A percentile compares a stretch with the other conserved stretches of the same genome.
Conservation (phyloP, 352 stramenopile species). For the Phytophthora colocasiae region DNA sequence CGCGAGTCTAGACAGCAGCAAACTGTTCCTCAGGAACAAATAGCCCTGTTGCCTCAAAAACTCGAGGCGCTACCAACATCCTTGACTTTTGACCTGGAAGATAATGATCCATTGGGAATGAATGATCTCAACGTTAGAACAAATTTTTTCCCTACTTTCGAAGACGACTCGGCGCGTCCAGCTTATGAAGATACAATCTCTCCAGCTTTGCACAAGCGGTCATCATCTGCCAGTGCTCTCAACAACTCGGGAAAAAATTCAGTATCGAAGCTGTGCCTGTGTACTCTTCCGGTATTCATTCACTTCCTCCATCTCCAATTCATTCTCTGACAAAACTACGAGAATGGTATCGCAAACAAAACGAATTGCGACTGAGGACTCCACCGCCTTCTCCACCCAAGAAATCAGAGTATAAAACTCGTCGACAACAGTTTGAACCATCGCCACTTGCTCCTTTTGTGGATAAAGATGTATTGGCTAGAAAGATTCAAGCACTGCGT, state of each 20-base stretch:
- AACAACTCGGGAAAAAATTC: constrained; percentile 5
- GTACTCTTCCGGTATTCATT: constrained; percentile 21
- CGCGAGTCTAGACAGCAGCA: constrained; percentile 37
- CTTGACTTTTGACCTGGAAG: constrained; percentile 14
- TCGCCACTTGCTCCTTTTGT: constrained; percentile 39
- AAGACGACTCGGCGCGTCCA: constrained; percentile 66
- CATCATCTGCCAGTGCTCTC: constrained; percentile 33
- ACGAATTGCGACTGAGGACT: constrained; percentile 27
- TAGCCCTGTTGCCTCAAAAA: constrained; percentile 18
- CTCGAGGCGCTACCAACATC: not conserved
- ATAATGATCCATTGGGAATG: constrained; percentile 20
- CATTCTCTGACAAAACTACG: constrained; percentile 36
- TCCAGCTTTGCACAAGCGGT: constrained; percentile 16
- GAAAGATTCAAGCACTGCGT: constrained; percentile 66
- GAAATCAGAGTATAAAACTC: constrained; percentile 9
- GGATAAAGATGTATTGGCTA: constrained; percentile 51
- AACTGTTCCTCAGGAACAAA: constrained; percentile 36
- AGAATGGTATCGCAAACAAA: constrained; percentile 43
- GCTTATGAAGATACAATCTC: constrained; percentile 56
- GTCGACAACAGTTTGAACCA: constrained; percentile 2
- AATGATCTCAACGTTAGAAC: constrained; percentile 25
- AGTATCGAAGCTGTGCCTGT: not conserved
- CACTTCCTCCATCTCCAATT: constrained; percentile 24
- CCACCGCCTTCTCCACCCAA: constrained; percentile 30
- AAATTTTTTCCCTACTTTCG: constrained; percentile 51